These are phyloP conservation scores for Phaffomyces antillensis DNA, from an alignment of 805 yeast genomes.

Conservation along the genomic window DNA sequence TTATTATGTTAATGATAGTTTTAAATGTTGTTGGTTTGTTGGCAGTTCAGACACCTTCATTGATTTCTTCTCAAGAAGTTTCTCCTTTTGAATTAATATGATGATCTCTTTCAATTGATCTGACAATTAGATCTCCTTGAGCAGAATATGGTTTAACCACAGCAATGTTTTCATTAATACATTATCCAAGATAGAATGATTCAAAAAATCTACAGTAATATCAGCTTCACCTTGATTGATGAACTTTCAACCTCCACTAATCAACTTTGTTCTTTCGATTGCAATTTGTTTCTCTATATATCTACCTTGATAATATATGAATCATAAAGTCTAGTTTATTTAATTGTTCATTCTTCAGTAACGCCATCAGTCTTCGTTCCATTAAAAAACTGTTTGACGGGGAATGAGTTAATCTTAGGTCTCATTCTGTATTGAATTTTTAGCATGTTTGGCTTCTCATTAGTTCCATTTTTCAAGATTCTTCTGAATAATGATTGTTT, in stretches of 20 bases:
- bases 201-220: constrained; percentile 38
- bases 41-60: constrained; percentile 36
- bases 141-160: constrained; percentile 73
- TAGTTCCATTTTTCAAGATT: too few species aligned
- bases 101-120: constrained; percentile 39
- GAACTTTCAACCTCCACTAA: constrained; percentile 49
- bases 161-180: constrained; percentile 44
- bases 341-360: too few species aligned
- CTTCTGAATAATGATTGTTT: too few species aligned
- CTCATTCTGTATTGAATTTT: too few species aligned
- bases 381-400: too few species aligned
- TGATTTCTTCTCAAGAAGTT: constrained; percentile 44
- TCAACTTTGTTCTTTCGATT: too few species aligned
- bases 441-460: too few species aligned
- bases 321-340: too few species aligned
- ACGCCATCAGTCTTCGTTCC: too few species aligned
- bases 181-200: constrained; percentile 46
- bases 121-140: constrained; percentile 57
- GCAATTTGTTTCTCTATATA: too few species aligned
- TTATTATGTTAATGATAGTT: constrained; percentile 36
- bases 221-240: constrained; percentile 48
- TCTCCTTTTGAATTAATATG: constrained; percentile 48
- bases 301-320: too few species aligned
- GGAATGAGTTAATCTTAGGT: too few species aligned
- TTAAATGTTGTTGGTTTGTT: constrained; percentile 18